Evolutionary conservation across 345 rosid species (phyloP).

Genomic region (Rhizophora apiculata): DNA sequence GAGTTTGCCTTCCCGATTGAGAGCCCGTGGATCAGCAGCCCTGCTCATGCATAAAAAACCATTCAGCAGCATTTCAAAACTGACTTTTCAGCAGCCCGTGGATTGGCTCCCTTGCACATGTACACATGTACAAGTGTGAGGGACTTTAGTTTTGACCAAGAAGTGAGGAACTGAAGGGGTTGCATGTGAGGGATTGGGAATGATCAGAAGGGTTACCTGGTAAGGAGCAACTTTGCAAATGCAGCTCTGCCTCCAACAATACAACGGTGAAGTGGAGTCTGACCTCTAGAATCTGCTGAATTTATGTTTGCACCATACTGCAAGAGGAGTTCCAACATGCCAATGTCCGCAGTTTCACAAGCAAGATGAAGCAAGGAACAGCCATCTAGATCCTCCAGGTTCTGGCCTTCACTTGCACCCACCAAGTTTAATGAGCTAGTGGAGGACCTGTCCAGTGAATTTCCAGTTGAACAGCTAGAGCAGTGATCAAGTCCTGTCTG

Average conservation of each 20-base stretch:
- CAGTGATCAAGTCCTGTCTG: slow-evolving; percentile 51
- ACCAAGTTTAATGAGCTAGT: slow-evolving; percentile 53
- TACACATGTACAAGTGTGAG: too few species aligned
- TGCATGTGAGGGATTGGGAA: not conserved
- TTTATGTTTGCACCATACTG: slow-evolving; percentile 91
- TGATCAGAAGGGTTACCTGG: slow-evolving; percentile 49
- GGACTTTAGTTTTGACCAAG: too few species aligned
- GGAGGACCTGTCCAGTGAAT: slow-evolving; percentile 65
- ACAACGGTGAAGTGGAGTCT: slow-evolving; percentile 76
- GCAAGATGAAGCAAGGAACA: slow-evolving; percentile 91
- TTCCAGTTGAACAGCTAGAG: slow-evolving; percentile 52
- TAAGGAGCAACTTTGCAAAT: slow-evolving; percentile 72
- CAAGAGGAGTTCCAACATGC: slow-evolving; percentile 93
- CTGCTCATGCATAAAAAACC: slow-evolving; percentile 37
- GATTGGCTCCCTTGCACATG: too few species aligned
- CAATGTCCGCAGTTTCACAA: slow-evolving; percentile 89
- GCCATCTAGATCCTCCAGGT: slow-evolving; percentile 58
- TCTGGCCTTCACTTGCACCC: slow-evolving; percentile 44
- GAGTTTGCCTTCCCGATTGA: slow-evolving; percentile 59
- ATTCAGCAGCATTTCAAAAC: not conserved
- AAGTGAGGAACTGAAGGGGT: not conserved
- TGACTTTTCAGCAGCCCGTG: too few species aligned
- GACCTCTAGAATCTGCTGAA: slow-evolving; percentile 72
- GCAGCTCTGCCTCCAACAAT: slow-evolving; percentile 55
- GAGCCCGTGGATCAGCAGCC: slow-evolving; percentile 76